phyloP scores from a whole-genome alignment of 805 yeast genomes.

The Lachancea waltii region DNA sequence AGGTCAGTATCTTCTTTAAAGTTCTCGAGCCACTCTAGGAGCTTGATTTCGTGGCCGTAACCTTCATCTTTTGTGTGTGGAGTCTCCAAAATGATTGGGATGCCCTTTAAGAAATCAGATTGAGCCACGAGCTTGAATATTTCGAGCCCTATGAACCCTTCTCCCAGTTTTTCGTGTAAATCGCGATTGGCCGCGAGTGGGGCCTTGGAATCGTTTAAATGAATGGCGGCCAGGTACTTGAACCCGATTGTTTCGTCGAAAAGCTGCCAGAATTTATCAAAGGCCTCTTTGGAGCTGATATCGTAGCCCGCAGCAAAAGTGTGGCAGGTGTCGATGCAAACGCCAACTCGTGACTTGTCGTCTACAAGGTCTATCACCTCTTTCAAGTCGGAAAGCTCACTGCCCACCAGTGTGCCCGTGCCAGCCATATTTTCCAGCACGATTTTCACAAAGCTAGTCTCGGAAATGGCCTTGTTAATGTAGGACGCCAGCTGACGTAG shows the following conservation, averaged over 20 bases:
- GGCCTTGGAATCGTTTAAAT: conserved; percentile 91
- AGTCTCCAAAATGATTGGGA: conserved; percentile 85
- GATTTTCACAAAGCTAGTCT: conserved; percentile 74
- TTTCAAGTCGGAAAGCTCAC: conserved; percentile 65
- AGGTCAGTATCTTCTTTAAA: conserved; percentile 36
- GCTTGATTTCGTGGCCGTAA: conserved; percentile 76
- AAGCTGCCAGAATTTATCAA: conserved; percentile 62
- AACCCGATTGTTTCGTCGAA: conserved; percentile 73
- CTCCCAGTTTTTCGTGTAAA: conserved; percentile 82
- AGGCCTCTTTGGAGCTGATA: conserved; percentile 51
- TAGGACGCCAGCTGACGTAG: conserved; percentile 65
- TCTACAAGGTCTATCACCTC: conserved; percentile 74
- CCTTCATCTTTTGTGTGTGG: conserved; percentile 66
- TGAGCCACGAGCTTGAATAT: conserved; percentile 75
- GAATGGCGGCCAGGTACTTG: conserved; percentile 71
- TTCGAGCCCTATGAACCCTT: conserved; percentile 85
- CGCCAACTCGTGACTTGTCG: conserved; percentile 81
- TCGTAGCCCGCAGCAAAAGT: conserved; percentile 96
- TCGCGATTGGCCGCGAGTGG: conserved; percentile 88
- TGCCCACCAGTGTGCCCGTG: conserved; percentile 85
- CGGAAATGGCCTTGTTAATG: conserved; percentile 68
- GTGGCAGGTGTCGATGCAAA: conserved; percentile 95
- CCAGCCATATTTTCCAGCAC: conserved; percentile 98
- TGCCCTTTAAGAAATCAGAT: conserved; percentile 47
- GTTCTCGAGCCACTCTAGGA: conserved; percentile 68